Base-by-base conservation (phyloP, 2,329 filamentous ascomycete species). In the Alternaria alternata region DNA sequence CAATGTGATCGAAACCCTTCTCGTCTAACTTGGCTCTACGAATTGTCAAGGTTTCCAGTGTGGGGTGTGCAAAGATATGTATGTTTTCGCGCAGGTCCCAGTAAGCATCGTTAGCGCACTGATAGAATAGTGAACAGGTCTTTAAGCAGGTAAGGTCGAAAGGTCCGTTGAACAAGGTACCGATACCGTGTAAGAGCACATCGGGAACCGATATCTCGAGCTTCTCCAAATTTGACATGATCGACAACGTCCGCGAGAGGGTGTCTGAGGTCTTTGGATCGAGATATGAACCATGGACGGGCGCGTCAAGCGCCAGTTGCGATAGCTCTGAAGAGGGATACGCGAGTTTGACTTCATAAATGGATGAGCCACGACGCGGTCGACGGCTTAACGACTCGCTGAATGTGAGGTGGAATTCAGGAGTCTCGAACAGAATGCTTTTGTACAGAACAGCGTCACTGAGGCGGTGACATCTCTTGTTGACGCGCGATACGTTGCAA, bases 81-180 rank as follows among this genome's bases (percentile, higher is more conserved):
- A 75, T 75, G 58, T 75, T 75, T 53, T 75, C 73, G 54, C 72
- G 69, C 1, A 75, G 65, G 53, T 75, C 71, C 73, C 73, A 75
- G 57, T 75, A 75, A 4, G 64, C 68, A 41, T 75, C 69, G 32
- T 75, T 68, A 47, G 72, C 62, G 57, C 70, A 72, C 59, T 75
- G 72, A 54, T 75, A 75, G 53, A 74, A 75, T 42, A 75, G 42
- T 26, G 65, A 70, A 44, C 73, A 75, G 6, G 63, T 64, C 52
- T 75, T 75, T 24, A 75, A 66, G 41, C 71, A 75, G 16, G 73
- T 67, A 18, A 75, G 65, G 34, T 75, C 73, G 58, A 75, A 75
- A 0, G 73, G 73, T 7, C 73, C 73, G 20, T 75, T 75, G 69
- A 75, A 75, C 14, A 75, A 57, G 16, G 67, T 69, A 4, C 73